Percentiles rank a stretch among this genome's conserved stretches.
These are phyloP conservation scores for Colletotrichum agaves DNA, from an alignment of 2,329 filamentous ascomycete genomes.

Conservation along the genomic window DNA sequence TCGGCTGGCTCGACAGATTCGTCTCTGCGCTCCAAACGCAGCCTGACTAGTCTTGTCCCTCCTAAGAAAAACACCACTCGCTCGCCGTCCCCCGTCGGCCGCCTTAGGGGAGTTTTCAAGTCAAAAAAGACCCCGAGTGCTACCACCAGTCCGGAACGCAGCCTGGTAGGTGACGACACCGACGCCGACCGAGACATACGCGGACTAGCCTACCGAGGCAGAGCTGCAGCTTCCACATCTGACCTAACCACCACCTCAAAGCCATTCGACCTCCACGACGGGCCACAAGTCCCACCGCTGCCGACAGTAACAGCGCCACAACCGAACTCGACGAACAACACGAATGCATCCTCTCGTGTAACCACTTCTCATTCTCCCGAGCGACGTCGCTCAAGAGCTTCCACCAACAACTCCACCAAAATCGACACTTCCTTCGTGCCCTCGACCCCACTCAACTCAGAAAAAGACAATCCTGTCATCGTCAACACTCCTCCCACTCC, in stretches of 20 bases:
- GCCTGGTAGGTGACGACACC: slow-evolving; percentile 36
- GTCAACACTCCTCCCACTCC: slow-evolving; percentile 76
- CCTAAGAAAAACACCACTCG: slow-evolving; percentile 61
- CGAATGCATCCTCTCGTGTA: slow-evolving; percentile 26
- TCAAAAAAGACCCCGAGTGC: slow-evolving; percentile 61
- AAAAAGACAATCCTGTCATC: slow-evolving; percentile 63
- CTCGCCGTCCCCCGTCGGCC: slow-evolving; percentile 76
- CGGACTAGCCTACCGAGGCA: slow-evolving; percentile 27
- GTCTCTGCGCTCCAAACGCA: slow-evolving; percentile 44
- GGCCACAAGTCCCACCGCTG: neutral
- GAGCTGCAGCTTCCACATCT: slow-evolving; percentile 35
- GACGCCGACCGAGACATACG: slow-evolving; percentile 32
- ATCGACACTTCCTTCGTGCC: slow-evolving; percentile 42
- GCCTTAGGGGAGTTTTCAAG: slow-evolving; percentile 77
- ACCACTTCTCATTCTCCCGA: slow-evolving; percentile 31
- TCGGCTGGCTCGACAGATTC: slow-evolving; percentile 45
- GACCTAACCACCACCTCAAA: slow-evolving; percentile 32
- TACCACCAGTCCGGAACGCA: slow-evolving; percentile 53
- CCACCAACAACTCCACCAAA: slow-evolving; percentile 31
- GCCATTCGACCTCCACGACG: slow-evolving; percentile 13
- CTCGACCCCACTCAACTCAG: slow-evolving; percentile 41
- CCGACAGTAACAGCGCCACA: slow-evolving; percentile 12
- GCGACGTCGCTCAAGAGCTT: slow-evolving; percentile 33
- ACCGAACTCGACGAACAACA: slow-evolving; percentile 20
- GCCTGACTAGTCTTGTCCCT: slow-evolving; percentile 53